Conservation (phyloP, 768 basidiomycete species). For the Pleurotus giganteus region DNA sequence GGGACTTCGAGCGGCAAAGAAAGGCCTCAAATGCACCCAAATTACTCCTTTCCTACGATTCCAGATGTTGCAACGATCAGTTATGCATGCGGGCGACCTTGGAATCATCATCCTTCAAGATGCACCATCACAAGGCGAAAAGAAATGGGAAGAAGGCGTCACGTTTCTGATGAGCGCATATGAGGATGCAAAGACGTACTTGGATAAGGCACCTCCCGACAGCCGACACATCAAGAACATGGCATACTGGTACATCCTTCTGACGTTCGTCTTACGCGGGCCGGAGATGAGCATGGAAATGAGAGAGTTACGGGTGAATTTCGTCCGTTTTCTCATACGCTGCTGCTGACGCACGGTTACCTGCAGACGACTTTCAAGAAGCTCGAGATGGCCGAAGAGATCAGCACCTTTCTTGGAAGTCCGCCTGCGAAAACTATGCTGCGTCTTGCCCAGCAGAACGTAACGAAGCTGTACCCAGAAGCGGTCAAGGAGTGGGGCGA, state of each 20-base stretch:
- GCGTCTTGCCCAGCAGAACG: constrained; percentile 49
- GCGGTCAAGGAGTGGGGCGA: constrained; percentile 47
- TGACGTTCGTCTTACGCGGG: constrained; percentile 51
- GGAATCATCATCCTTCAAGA: constrained; percentile 48
- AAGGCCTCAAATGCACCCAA: constrained; percentile 57
- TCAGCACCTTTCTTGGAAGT: constrained; percentile 43
- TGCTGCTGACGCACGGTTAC: neutral
- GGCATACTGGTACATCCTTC: constrained; percentile 55
- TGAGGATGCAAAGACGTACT: constrained; percentile 58
- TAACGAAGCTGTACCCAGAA: constrained; percentile 42
- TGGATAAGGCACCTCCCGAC: constrained; percentile 58
- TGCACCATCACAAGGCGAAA: constrained; percentile 35
- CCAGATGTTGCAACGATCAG: constrained; percentile 58
- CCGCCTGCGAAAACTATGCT: constrained; percentile 49
- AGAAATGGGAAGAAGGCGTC: constrained; percentile 56
- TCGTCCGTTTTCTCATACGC: neutral
- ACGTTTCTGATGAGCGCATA: constrained; percentile 59
- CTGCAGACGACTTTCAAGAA: constrained; percentile 33
- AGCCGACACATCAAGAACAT: constrained; percentile 59
- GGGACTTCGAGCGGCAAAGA: constrained; percentile 63
- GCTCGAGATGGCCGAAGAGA: constrained; percentile 52
- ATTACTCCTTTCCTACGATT: constrained; percentile 55
- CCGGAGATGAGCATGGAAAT: constrained; percentile 48
- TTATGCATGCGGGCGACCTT: constrained; percentile 58
- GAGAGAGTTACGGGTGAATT: constrained; percentile 46